Evolutionary conservation across 805 yeast species (phyloP).

Genomic region (Candida ulmi): DNA sequence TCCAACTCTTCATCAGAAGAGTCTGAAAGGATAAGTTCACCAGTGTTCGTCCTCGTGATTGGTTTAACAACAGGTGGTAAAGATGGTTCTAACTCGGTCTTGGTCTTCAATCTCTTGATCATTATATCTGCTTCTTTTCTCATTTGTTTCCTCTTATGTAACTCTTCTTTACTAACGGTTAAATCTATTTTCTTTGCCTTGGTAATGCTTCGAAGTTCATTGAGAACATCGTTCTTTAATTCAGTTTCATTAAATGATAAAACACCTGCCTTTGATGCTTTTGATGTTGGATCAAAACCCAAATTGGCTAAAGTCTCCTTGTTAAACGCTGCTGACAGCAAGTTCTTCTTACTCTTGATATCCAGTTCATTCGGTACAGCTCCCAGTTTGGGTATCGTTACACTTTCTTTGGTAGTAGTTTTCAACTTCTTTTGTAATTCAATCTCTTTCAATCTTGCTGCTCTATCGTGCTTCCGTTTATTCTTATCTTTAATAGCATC

Average conservation of each 20-base stretch:
- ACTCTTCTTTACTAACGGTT: slow-evolving; percentile 26
- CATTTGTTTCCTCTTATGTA: slow-evolving; percentile 21
- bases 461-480: slow-evolving; percentile 32
- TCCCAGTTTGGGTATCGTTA: slow-evolving; percentile 26
- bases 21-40: background rate
- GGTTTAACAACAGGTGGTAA: background rate
- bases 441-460: slow-evolving; percentile 15
- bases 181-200: slow-evolving; percentile 29
- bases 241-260: slow-evolving; percentile 9
- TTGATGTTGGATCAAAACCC: slow-evolving; percentile 49
- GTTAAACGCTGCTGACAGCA: slow-evolving; percentile 34
- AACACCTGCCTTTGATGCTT: slow-evolving; percentile 13
- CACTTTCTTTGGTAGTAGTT: slow-evolving; percentile 12
- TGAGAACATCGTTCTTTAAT: slow-evolving; percentile 20
- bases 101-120: slow-evolving; percentile 19
- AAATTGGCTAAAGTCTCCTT: slow-evolving; percentile 33
- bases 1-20: slow-evolving; percentile 6
- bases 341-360: slow-evolving; percentile 21
- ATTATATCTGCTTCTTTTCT: slow-evolving; percentile 25
- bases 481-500: slow-evolving; percentile 26
- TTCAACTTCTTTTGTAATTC: slow-evolving; percentile 3
- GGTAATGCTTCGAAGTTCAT: slow-evolving; percentile 22
- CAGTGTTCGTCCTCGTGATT: background rate
- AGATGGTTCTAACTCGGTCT: background rate
- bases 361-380: slow-evolving; percentile 20